A percentile compares a stretch with the other conserved stretches of the same genome.
Evolutionary conservation across 345 rosid genomes (phyloP).

Genomic region (Euphorbia tirucalli): DNA sequence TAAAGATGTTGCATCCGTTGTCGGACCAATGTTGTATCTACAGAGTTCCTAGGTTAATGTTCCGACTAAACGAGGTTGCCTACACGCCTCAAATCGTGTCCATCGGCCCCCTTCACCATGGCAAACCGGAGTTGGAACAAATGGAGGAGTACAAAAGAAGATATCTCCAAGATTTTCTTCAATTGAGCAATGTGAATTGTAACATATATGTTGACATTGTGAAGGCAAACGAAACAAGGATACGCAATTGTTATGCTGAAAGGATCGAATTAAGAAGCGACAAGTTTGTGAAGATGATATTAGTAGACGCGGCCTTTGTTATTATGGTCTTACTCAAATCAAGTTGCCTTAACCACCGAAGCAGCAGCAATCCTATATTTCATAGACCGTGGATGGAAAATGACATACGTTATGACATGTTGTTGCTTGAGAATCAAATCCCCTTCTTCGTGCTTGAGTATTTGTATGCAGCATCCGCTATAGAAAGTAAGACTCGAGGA

Average conservation of each 20-base stretch:
- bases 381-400: neutral
- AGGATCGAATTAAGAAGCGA: neutral
- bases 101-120: neutral
- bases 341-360: neutral
- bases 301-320: too few relatives aligned
- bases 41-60: neutral
- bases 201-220: neutral
- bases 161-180: too few relatives aligned
- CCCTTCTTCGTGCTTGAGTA: slow-evolving; percentile 25
- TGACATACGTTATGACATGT: slow-evolving; percentile 3
- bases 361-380: slow-evolving; percentile 1
- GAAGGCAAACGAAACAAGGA: neutral
- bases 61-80: neutral
- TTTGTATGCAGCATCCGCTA: neutral
- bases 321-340: slow-evolving; percentile 4
- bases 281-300: too few relatives aligned
- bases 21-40: slow-evolving; percentile 12
- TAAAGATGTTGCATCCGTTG: neutral
- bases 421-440: slow-evolving; percentile 33
- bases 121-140: neutral
- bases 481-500: neutral
- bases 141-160: neutral
- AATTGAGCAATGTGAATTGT: neutral
- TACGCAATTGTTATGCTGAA: slow-evolving; percentile 16
- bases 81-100: neutral